These are phyloP conservation scores for Pezicula radicicola DNA, from an alignment of 2,329 filamentous ascomycete species.

Conservation along the genomic window DNA sequence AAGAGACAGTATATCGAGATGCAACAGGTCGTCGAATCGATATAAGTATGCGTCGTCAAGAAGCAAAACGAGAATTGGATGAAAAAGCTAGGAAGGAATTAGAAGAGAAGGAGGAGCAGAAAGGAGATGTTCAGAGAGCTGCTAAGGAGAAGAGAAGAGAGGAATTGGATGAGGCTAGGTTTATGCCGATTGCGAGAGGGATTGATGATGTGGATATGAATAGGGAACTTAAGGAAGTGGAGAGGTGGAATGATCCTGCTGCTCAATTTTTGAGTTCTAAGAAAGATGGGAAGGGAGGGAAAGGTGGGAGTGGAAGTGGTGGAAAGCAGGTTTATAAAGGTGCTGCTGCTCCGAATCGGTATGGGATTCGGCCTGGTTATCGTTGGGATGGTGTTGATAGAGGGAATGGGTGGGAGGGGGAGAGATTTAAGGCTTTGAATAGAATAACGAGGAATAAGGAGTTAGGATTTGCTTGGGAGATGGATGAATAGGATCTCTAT, in stretches of 20 bases:
- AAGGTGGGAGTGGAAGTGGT: conserved; percentile 14
- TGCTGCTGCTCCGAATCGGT: conserved; percentile 82
- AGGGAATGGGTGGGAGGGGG: conserved; percentile 87
- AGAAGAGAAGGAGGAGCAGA: conserved; percentile 66
- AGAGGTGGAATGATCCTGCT: conserved; percentile 94
- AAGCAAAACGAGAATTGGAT: conserved; percentile 76
- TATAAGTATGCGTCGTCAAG: conserved; percentile 83
- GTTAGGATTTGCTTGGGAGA: conserved; percentile 91
- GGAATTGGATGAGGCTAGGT: conserved; percentile 74
- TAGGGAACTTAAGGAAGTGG: conserved; percentile 69
- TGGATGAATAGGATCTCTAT: conserved; percentile 66
- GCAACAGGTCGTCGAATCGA: conserved; percentile 94
- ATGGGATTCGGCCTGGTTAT: conserved; percentile 88
- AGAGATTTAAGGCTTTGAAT: conserved; percentile 89
- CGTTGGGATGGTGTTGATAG: conserved; percentile 97
- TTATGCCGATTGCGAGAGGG: conserved; percentile 74
- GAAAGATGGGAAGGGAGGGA: conserved; percentile 37
- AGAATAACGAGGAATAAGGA: conserved; percentile 71
- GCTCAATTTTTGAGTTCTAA: conserved; percentile 63
- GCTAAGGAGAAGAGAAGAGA: conserved; percentile 63
- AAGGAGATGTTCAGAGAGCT: conserved; percentile 80
- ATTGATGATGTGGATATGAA: conserved; percentile 90
- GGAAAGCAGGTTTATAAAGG: conserved; percentile 63
- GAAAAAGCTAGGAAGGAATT: conserved; percentile 63
- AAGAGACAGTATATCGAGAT: conserved; percentile 92